Evolutionary conservation across 179 eudicot species (phyloP), one percentile per base, ranked within the genome.

Genomic region (Spergularia azorica): DNA sequence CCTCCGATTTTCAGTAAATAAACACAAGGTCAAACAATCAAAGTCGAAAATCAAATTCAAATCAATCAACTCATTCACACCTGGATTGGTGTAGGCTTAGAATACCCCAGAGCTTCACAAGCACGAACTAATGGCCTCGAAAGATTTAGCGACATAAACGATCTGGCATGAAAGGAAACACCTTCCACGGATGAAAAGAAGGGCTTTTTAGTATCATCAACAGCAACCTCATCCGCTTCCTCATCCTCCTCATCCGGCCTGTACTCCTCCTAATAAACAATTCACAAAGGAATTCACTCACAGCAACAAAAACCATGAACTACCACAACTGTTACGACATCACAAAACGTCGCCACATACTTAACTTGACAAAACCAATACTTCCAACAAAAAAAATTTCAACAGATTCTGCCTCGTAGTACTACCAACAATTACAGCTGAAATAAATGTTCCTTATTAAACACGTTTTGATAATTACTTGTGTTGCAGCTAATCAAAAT

Each of bases 81-180:
- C 97, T 95, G 99, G 82, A 95, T 95, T 43, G 99, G 95, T 11
- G 99, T 95, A 32, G 99, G 97, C 86, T 89, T 95, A 69, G 76
- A 39, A 75, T 93, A 93, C 4, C 95, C 97, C 85, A 95, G 81
- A 26, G 89, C 85, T 77, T 93, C 97, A 63, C 97, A 93, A 60
- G 99, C 92, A 76, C 93, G 85, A 86, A 95, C 92, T 86, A 95
- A 86, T 3, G 97, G 97, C 81, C 99, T 88, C 0, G 97, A 93
- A 64, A 95, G 85, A 84, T 93, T 87, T 18, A 95, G 90, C 73
- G 90, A 95, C 87, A 90, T 74, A 75, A 95, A 95, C n/a, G 98
- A 90, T 65, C 86, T 87, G 6, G 97, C 97, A 17, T 86, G 88
- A 72, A 75, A 95, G 0, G 92, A 82, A 65, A 92, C 89, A 48